Evolutionary conservation across 306 rosid species (phyloP).

Genomic region (Chamaecrista fasciculata): DNA sequence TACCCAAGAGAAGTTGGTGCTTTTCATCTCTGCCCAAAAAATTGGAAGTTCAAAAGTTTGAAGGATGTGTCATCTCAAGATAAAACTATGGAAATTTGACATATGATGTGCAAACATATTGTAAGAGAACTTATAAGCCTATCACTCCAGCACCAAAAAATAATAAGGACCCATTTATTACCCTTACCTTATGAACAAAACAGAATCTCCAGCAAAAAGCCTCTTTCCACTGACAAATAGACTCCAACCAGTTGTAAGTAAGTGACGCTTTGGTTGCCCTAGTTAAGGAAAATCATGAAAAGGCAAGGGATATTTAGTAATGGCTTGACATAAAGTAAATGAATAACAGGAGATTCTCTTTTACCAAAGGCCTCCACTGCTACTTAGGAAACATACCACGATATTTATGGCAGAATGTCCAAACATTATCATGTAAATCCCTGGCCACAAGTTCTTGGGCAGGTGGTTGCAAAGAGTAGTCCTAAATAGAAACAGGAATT

Average conservation of each 20-base stretch:
- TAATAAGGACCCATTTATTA: conserved; percentile 8
- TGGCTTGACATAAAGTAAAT: neutral
- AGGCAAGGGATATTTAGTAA: conserved; percentile 13
- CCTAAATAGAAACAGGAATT: conserved; percentile 43
- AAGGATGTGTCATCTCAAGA: no score
- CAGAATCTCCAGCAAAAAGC: conserved; percentile 94
- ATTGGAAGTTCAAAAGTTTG: no score
- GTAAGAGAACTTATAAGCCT: neutral
- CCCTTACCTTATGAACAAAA: conserved; percentile 76
- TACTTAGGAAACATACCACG: conserved; percentile 53
- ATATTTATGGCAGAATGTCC: conserved; percentile 96
- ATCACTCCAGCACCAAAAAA: neutral
- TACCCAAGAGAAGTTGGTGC: conserved; percentile 93
- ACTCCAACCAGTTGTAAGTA: conserved; percentile 99
- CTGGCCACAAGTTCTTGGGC: conserved; percentile 90
- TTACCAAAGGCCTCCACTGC: neutral
- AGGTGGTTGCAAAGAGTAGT: conserved; percentile 89
- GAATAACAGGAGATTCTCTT: neutral
- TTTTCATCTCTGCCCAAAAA: conserved; percentile 76
- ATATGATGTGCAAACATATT: neutral
- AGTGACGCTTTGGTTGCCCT: conserved; percentile 99
- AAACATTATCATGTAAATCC: conserved; percentile 81
- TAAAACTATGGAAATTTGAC: conserved; percentile 6
- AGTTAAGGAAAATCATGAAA: conserved; percentile 9
- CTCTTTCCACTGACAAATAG: conserved; percentile 89